Evolutionary conservation across 1,284 basidiomycete species (phyloP), one percentile per base, ranked within the genome.

Genomic region (Ceratobasidium sp.): DNA sequence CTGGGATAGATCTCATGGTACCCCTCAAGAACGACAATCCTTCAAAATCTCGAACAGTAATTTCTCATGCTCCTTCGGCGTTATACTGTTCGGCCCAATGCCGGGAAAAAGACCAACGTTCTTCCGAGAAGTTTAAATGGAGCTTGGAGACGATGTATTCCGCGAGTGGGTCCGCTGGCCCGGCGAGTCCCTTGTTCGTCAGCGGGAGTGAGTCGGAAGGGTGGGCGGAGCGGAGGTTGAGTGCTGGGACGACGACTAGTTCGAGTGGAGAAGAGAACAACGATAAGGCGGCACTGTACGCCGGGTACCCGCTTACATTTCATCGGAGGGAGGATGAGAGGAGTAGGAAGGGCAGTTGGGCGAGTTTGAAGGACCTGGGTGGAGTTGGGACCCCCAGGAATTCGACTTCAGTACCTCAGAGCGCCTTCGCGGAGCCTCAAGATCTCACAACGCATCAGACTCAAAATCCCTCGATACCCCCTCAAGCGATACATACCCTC

Each of bases 21-120:
- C 5, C 5, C 41, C 36, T 8, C 50, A 42, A 19, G 44, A 2
- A 21, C 50, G 77, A 80, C 13, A 71, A n/a, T n/a, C n/a, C n/a
- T n/a, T 81, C 41, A 84, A 84, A 73, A 80, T 27, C 82, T 53
- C 83, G 84, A 46, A 85, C 84, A 6, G 80, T 90, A 77, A 90
- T 91, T 78, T 88, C 90, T 78, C 87, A 87, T 75, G 80, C 81
- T 0, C 89, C 87, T 13, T 84, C 84, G 1, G 88, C 89, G 23
- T 82, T 91, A 71, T 91, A 91, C 78, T 91, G 89, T 78, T 90
- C 88, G 1, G 87, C 89, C 71, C 82, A 86, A 74, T 91, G 89
- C 42, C 49, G 60, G 4, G 60, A 66, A 30, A 41, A 39, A 30
- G 60, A 66, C 60, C 60, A 66, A 21, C 50, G 21, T 1, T 30